These are phyloP conservation scores for Protea cynaroides DNA, from an alignment of 164 flowering plant species.

Conservation along the genomic window DNA sequence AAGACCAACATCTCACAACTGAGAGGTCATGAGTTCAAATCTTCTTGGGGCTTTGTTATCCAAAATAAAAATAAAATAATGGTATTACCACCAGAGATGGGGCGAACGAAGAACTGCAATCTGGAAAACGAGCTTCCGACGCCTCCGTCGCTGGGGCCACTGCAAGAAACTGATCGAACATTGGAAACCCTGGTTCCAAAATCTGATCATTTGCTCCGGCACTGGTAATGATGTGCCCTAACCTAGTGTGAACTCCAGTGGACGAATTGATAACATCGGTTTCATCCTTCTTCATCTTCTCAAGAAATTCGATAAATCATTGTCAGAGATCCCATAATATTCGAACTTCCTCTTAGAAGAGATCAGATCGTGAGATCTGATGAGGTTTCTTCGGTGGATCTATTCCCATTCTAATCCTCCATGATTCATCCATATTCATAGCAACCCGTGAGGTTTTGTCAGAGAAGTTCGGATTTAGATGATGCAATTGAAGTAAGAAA, in stretches of 20 bases:
- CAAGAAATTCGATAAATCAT: conserved; percentile 20
- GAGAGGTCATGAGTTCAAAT: no score
- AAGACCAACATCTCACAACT: no score
- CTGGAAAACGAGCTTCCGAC: conserved; percentile 8
- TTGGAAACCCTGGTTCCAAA: conserved; percentile 18
- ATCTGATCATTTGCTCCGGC: neutral
- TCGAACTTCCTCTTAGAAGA: conserved; percentile 41
- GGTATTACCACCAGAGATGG: conserved; percentile 43
- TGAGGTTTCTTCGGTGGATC: no score
- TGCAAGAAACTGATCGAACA: conserved; percentile 9
- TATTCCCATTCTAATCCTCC: no score
- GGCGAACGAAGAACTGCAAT: conserved; percentile 65
- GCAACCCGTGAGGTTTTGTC: no score
- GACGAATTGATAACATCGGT: conserved; percentile 15
- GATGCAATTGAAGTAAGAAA: no score
- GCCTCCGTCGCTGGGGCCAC: conserved; percentile 1
- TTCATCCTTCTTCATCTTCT: conserved; percentile 35
- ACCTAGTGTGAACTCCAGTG: neutral
- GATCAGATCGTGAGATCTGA: conserved; percentile 24
- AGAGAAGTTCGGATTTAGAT: no score
- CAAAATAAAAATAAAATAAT: no score
- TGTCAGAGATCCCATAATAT: conserved; percentile 29
- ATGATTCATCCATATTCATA: no score
- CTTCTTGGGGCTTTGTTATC: no score
- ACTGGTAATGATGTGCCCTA: neutral